Base-by-base conservation (phyloP, 768 basidiomycete species). In the Lentinus tigrinus region DNA sequence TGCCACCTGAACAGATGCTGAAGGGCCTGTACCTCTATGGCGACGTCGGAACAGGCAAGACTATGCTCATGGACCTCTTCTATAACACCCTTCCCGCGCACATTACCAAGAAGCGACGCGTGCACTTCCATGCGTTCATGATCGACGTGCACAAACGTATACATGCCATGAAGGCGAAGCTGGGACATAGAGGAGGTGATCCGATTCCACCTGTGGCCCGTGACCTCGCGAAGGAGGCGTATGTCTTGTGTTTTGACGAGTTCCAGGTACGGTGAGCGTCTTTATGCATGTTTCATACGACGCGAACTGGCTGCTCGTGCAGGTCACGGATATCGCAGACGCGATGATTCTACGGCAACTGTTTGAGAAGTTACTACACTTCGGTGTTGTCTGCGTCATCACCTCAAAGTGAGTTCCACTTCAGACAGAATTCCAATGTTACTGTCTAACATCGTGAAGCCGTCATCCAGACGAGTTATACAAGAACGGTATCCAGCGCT, bases 41-140 rank as follows among this genome's bases (percentile, higher is more conserved):
- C 31, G 91, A 94, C 64, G 97, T 99, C 58, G 96, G 96, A 2
- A 97, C 96, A 9, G 96, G 97, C 14, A 98, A 98, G 78, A 91
- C 90, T 0, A 98, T 98, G 95, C 86, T 99, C 61, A 99, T 99
- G 97, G 97, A 99, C 72, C 79, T 99, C 23, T 97, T 97, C 73
- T 95, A 90, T 76, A 83, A 87, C 62, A 85, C 94, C 1, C 84
- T 97, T 1, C 89, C 91, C 1, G 66, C 80, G 0, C 75, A 80
- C 43, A 75, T 91, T 53, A 82, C 74, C 44, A 82, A 84, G 58
- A 93, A 92, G 73, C 87, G 91, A 53, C 82, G 97, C 28, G 93
- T 98, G 16, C 97, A 99, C 72, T 99, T 99, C 71, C 95, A 98
- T 69, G 93, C 94, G 1, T 98, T 99, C 79, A 98, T 99, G 97